These are phyloP conservation scores for Suillus hirtellus DNA, from an alignment of 768 basidiomycete genomes.

Conservation along the genomic window DNA sequence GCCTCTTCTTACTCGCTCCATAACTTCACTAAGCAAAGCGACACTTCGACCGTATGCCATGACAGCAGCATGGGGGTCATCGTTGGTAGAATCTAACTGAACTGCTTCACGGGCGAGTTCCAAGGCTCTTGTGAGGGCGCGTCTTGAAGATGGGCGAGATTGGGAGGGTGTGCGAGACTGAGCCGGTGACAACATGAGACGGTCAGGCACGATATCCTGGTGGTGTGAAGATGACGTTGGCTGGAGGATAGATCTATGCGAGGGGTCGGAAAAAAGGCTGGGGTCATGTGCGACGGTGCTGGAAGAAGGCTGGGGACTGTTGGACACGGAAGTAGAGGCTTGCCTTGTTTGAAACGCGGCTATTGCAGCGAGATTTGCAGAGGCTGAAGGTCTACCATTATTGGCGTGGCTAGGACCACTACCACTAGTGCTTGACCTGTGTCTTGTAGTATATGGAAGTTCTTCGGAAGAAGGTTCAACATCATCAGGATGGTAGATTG, in stretches of 20 bases:
- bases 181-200: conserved; percentile 43
- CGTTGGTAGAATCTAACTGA: conserved; percentile 81
- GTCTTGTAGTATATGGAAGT: conserved; percentile 28
- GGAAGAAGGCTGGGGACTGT: conserved; percentile 28
- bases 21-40: conserved; percentile 84
- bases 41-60: conserved; percentile 87
- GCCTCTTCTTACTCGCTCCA: conserved; percentile 85
- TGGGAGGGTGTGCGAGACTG: conserved; percentile 47
- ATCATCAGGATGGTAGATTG: conserved; percentile 24
- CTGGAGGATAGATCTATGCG: conserved; percentile 52
- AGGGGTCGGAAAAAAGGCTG: conserved; percentile 58
- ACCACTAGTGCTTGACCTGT: conserved; percentile 39
- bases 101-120: conserved; percentile 91
- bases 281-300: conserved; percentile 33
- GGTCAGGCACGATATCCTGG: conserved; percentile 45
- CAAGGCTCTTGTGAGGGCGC: conserved; percentile 82
- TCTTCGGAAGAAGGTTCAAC: conserved; percentile 27
- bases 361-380: conserved; percentile 57
- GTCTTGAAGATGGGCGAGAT: conserved; percentile 69
- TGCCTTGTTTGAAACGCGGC: conserved; percentile 59
- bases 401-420: conserved; percentile 25
- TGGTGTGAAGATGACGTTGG: conserved; percentile 26
- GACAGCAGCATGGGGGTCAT: conserved; percentile 88
- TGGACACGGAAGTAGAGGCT: conserved; percentile 26
- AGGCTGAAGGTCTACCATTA: conserved; percentile 36